Percentiles rank a stretch among this genome's conserved stretches.
Conservation (phyloP, 2,329 filamentous ascomycete genomes). For the Colletotrichum liaoningense region DNA sequence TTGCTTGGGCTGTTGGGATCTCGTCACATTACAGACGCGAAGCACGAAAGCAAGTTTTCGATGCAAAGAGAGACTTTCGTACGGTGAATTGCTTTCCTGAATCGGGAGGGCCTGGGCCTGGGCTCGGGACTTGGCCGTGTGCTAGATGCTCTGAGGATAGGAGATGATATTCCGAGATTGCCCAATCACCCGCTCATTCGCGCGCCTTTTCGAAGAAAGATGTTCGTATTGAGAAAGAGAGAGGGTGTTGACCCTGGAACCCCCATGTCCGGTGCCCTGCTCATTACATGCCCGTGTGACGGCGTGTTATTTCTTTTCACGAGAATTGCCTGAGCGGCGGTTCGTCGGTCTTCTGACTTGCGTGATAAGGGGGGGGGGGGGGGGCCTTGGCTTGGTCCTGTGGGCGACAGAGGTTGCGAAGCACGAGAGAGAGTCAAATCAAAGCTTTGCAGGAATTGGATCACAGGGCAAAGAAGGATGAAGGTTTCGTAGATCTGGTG, state of each 20-base stretch:
- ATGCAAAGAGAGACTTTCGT: neutral
- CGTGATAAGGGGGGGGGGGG: neutral
- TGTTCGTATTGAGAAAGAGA: neutral
- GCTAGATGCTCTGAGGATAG: neutral
- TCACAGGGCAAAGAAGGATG: neutral
- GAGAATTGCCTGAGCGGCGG: neutral
- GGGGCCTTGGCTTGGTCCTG: neutral
- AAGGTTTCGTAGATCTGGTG: neutral
- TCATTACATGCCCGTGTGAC: neutral
- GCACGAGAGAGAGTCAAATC: neutral
- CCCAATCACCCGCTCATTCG: neutral
- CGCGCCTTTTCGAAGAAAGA: neutral
- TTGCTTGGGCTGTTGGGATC: neutral
- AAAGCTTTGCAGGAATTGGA: neutral
- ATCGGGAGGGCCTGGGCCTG: neutral
- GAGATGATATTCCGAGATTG: neutral
- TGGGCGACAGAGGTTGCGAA: neutral
- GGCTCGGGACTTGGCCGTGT: neutral
- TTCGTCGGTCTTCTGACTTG: neutral
- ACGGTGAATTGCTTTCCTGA: neutral
- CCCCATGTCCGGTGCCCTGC: neutral
- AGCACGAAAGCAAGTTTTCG: neutral
- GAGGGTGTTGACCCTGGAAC: neutral
- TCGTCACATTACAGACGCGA: neutral
- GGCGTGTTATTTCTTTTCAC: neutral